Percentiles rank a stretch among this genome's conserved stretches.
phyloP scores from a whole-genome alignment of 2,329 filamentous ascomycete genomes.

The Teratosphaeriaceae sp. region DNA sequence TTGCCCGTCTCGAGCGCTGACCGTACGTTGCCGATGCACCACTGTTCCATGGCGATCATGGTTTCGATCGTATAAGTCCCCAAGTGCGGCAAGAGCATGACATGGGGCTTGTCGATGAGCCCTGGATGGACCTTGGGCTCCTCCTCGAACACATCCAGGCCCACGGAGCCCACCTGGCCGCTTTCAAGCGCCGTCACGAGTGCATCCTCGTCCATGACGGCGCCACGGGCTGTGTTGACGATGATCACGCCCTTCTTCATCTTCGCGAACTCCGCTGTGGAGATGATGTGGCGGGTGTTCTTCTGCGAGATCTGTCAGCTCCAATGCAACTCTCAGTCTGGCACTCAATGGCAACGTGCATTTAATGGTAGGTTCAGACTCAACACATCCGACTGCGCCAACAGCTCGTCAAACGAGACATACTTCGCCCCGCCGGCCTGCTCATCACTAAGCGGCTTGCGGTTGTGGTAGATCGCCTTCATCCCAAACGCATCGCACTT shows the following conservation, averaged over 20 bases:
- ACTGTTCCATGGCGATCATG: conserved; percentile 61
- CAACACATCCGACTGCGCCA: conserved; percentile 65
- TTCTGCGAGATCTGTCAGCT: conserved; percentile 33
- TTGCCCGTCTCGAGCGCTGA: conserved; percentile 55
- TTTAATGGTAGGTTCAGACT: conserved; percentile 78
- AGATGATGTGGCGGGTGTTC: conserved; percentile 70
- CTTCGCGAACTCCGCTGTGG: conserved; percentile 59
- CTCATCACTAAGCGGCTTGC: conserved; percentile 52
- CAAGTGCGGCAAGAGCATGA: conserved; percentile 77
- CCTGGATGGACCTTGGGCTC: conserved; percentile 72
- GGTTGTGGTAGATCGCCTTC: conserved; percentile 68
- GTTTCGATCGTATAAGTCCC: conserved; percentile 73
- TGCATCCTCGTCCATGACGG: conserved; percentile 74
- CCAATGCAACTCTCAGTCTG: background rate
- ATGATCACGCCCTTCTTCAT: conserved; percentile 76
- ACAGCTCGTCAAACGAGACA: conserved; percentile 65
- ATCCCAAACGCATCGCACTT: conserved; percentile 73
- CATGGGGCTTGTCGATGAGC: conserved; percentile 61
- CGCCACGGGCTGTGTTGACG: conserved; percentile 76
- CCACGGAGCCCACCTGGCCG: conserved; percentile 63
- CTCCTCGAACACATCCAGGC: conserved; percentile 77
- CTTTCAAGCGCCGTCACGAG: conserved; percentile 65
- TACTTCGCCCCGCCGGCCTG: conserved; percentile 55
- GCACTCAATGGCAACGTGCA: conserved; percentile 44
- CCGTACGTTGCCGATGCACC: conserved; percentile 64